Base-by-base conservation (phyloP, 2,329 filamentous ascomycete species). In the Aspergillus vadensis region DNA sequence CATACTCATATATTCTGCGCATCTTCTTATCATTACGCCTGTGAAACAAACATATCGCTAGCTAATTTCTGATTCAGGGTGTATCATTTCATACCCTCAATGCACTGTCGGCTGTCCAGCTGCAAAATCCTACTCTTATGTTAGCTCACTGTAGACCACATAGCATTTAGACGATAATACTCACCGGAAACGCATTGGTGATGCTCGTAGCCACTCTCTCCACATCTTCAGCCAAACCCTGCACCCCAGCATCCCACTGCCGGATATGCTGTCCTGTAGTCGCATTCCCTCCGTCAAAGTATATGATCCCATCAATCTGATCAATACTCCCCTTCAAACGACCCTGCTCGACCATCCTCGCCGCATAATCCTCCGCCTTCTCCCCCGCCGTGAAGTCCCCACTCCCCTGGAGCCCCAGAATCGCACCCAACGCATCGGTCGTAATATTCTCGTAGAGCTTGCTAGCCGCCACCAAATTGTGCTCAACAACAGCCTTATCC, bases 261-360 rank as follows among this genome's bases (percentile, higher is more conserved):
- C 91, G 86, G 75, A 96, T 84, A 77, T 92, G 89, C 74, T 85
- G 86, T 60, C 86, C 89, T 2, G 88, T 86, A 27, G 86, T 82
- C n/a, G 86, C 86, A 70, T 87, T 87, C 73, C 88, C 71, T 77
- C 82, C 76, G 38, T 95, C 91, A 73, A 99, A 99, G 80, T 88
- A 92, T 61, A 99, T 93, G 10, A 93, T 80, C 14, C 90, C 85
- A 59, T 92, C 91, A 59, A 99, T 93, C 80, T 99, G 95, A 77
- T 99, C 94, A 70, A 99, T 98, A 59, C 89, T 88, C 7, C 94
- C 95, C 3, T 89, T 86, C 55, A 99, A 79, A 32, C 95, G 87
- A 9, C 91, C 92, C 76, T 97, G 93, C 80, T 98, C 93, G 69
- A 99, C 91, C 95, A 99, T 99, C 68, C 87, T 85, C 4, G 94